These are phyloP conservation scores for Mesembryanthemum crystallinum DNA, from an alignment of 148 eudicot species.

Conservation along the genomic window DNA sequence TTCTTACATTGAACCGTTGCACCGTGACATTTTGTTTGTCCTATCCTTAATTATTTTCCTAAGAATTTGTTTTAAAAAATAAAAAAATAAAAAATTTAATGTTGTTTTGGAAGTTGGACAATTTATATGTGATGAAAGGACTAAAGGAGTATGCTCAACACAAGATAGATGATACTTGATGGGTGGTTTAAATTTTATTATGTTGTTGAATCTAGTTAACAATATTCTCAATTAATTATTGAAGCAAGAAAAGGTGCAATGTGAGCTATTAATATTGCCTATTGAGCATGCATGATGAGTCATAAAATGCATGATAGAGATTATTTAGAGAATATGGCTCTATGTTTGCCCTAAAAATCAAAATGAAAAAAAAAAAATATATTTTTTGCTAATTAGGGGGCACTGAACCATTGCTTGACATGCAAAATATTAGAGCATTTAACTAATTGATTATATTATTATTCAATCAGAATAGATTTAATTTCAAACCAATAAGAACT, in stretches of 20 bases:
- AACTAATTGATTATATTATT: not conserved
- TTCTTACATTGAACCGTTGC: not conserved
- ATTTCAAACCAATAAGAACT: constrained; percentile 1
- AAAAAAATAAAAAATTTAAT: not conserved
- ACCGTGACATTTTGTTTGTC: not conserved
- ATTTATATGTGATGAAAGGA: not conserved
- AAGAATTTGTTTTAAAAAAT: not conserved
- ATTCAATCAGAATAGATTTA: not conserved
- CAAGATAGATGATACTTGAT: not conserved
- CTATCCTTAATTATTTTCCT: not conserved
- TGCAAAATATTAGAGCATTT: not conserved
- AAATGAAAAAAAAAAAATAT: not conserved
- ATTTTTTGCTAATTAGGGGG: constrained; percentile 6
- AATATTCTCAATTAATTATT: constrained; percentile 1
- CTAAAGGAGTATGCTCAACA: not conserved
- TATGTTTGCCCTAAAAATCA: not conserved
- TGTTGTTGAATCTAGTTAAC: not conserved
- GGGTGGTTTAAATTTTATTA: not conserved
- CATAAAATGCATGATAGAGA: not conserved
- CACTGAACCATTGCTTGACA: constrained; percentile 14
- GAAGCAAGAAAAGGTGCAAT: constrained; percentile 13
- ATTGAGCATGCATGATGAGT: not conserved
- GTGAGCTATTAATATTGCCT: not conserved
- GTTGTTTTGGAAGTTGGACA: not conserved
- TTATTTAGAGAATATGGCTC: constrained; percentile 21